Evolutionary conservation across 2,329 filamentous ascomycete genomes (phyloP).

Genomic region (Aspergillus spinulosporus): DNA sequence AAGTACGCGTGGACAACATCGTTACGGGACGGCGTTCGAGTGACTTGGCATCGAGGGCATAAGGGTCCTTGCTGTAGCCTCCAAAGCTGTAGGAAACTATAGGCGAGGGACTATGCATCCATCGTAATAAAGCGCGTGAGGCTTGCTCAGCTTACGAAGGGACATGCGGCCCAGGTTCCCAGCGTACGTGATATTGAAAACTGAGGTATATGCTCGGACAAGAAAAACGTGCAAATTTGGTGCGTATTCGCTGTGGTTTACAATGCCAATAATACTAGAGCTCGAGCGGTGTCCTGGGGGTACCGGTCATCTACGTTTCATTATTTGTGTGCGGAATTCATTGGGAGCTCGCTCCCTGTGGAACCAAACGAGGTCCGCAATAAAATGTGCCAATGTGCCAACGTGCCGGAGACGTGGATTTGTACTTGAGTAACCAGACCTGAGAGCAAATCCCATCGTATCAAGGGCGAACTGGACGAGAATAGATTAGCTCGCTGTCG

Average conservation of each 20-base stretch:
- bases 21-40: not conserved
- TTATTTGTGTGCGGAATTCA: slow-evolving; percentile 7
- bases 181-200: not conserved
- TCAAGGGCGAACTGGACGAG: not conserved
- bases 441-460: not conserved
- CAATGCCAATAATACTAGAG: not conserved
- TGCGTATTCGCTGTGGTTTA: not conserved
- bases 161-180: not conserved
- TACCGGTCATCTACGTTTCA: slow-evolving; percentile 12
- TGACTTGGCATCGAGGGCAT: not conserved
- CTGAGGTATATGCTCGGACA: not conserved
- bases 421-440: slow-evolving; percentile 2
- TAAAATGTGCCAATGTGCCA: not conserved
- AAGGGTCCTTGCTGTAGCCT: not conserved
- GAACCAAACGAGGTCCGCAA: slow-evolving; percentile 11
- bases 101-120: slow-evolving; percentile 10
- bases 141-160: slow-evolving; percentile 4
- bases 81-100: not conserved
- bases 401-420: not conserved
- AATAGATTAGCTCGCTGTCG: slow-evolving; percentile 4
- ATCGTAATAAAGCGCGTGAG: not conserved
- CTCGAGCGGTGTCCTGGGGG: not conserved
- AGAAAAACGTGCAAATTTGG: not conserved
- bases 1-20: not conserved
- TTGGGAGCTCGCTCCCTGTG: slow-evolving; percentile 8